phyloP scores from a whole-genome alignment of 2,329 filamentous ascomycete genomes.

The Neofusicoccum laricinum region DNA sequence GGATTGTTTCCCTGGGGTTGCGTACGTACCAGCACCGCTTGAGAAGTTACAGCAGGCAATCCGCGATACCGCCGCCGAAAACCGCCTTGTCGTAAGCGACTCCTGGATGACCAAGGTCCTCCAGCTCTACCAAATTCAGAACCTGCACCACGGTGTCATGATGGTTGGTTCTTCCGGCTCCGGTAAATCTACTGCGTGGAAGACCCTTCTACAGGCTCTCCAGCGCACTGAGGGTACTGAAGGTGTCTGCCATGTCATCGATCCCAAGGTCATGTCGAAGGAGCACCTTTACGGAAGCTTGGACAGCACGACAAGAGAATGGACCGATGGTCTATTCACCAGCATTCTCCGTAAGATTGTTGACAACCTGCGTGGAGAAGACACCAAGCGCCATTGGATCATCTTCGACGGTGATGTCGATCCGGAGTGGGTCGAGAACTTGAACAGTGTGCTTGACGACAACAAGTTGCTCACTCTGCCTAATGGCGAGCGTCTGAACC shows the following conservation, averaged over 20 bases:
- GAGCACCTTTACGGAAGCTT: constrained; percentile 94
- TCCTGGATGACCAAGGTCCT: constrained; percentile 97
- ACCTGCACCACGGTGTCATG: constrained; percentile 99
- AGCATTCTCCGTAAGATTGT: constrained; percentile 98
- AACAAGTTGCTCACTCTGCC: constrained; percentile 97
- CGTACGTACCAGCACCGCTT: constrained; percentile 88
- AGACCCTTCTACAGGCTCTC: constrained; percentile 82
- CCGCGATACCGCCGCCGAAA: constrained; percentile 75
- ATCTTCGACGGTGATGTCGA: constrained; percentile 99
- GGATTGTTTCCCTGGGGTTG: constrained; percentile 84
- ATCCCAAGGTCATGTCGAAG: constrained; percentile 99
- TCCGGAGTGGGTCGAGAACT: constrained; percentile 98
- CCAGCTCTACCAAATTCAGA: constrained; percentile 96
- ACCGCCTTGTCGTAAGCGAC: constrained; percentile 85
- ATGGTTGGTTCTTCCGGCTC: constrained; percentile 99
- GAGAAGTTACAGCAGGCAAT: constrained; percentile 78
- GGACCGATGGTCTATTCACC: constrained; percentile 98
- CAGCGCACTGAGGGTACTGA: constrained; percentile 89
- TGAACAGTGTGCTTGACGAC: constrained; percentile 99
- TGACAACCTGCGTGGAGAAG: constrained; percentile 95
- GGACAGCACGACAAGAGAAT: constrained; percentile 95
- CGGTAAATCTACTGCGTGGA: constrained; percentile 95
- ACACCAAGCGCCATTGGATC: constrained; percentile 97
- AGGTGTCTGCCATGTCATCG: constrained; percentile 94
- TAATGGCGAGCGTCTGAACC: constrained; percentile 94